A percentile compares a stretch with the other conserved stretches of the same genome.
phyloP scores from a whole-genome alignment of 495 filamentous ascomycete genomes.

The Aspergillus asperescens region DNA sequence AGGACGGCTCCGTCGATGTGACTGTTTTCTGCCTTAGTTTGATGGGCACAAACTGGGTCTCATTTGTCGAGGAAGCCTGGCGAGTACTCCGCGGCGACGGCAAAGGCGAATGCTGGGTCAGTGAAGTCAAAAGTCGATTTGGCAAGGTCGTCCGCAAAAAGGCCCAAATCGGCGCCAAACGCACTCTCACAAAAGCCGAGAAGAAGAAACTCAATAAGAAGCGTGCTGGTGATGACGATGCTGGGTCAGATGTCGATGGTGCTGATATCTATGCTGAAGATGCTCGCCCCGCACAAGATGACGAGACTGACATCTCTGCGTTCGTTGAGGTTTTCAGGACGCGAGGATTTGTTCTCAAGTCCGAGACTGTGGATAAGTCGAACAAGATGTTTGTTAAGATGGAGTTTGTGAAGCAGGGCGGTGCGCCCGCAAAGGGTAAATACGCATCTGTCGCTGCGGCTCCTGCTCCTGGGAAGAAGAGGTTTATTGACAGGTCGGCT shows the following conservation, averaged over 20 bases:
- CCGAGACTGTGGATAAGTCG: conserved; percentile 62
- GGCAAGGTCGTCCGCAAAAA: conserved; percentile 55
- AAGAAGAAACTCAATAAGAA: conserved; percentile 45
- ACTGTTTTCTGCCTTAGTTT: conserved; percentile 91
- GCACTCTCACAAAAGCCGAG: conserved; percentile 55
- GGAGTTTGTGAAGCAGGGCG: conserved; percentile 77
- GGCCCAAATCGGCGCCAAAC: conserved; percentile 55
- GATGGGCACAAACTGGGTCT: conserved; percentile 98
- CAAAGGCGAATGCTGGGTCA: conserved; percentile 93
- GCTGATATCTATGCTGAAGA: conserved; percentile 46
- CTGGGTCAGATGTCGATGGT: conserved; percentile 38
- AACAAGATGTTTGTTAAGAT: conserved; percentile 99
- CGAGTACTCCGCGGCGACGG: conserved; percentile 69
- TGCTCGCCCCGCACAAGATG: conserved; percentile 30
- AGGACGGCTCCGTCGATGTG: conserved; percentile 68
- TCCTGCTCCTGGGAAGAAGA: conserved; percentile 48
- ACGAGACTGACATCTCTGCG: conserved; percentile 79
- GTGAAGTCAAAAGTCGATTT: conserved; percentile 92
- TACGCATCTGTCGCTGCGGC: conserved; percentile 42
- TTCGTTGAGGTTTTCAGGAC: conserved; percentile 77
- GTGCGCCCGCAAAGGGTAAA: conserved; percentile 63
- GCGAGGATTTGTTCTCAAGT: conserved; percentile 70
- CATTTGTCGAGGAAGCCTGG: conserved; percentile 93
- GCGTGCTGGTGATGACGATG: conserved; percentile 32
- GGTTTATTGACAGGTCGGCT: conserved; percentile 52